phyloP scores from a whole-genome alignment of 108 stramenopile species.

The Thalassiosira profunda region DNA sequence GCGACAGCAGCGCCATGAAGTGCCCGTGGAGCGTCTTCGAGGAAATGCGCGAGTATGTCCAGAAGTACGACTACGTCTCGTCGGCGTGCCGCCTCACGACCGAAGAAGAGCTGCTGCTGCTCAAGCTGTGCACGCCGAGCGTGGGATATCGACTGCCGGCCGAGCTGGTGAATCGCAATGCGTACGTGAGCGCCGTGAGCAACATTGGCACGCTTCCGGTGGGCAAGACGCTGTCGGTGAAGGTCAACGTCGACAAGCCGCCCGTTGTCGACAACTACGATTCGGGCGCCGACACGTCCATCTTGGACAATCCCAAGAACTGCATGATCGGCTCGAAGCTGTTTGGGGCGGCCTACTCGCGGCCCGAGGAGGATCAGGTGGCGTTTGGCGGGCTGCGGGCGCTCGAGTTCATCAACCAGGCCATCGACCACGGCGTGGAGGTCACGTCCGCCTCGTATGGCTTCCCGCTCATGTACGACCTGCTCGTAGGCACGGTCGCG shows the following conservation, averaged over 20 bases:
- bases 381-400: slow-evolving; percentile 90
- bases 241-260: slow-evolving; percentile 80
- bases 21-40: slow-evolving; percentile 93
- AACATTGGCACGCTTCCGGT: slow-evolving; percentile 79
- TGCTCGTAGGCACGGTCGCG: slow-evolving; percentile 91
- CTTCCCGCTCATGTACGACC: slow-evolving; percentile 96
- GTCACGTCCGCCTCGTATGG: slow-evolving; percentile 92
- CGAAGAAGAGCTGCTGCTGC: slow-evolving; percentile 90
- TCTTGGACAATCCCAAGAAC: slow-evolving; percentile 90
- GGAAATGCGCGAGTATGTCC: slow-evolving; percentile 91
- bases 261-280: slow-evolving; percentile 90
- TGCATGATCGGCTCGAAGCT: slow-evolving; percentile 85
- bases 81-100: slow-evolving; percentile 91
- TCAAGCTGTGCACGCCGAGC: slow-evolving; percentile 86
- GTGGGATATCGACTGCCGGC: slow-evolving; percentile 66
- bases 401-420: slow-evolving; percentile 87
- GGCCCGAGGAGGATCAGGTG: slow-evolving; percentile 91
- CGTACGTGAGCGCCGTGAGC: slow-evolving; percentile 87
- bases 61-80: slow-evolving; percentile 89
- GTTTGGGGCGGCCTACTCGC: slow-evolving; percentile 89
- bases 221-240: slow-evolving; percentile 81
- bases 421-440: slow-evolving; percentile 87
- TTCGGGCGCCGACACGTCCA: slow-evolving; percentile 76
- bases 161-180: slow-evolving; percentile 81
- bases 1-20: slow-evolving; percentile 87